Evolutionary conservation across 495 filamentous ascomycete species (phyloP).

Genomic region (Trichoderma virens): DNA sequence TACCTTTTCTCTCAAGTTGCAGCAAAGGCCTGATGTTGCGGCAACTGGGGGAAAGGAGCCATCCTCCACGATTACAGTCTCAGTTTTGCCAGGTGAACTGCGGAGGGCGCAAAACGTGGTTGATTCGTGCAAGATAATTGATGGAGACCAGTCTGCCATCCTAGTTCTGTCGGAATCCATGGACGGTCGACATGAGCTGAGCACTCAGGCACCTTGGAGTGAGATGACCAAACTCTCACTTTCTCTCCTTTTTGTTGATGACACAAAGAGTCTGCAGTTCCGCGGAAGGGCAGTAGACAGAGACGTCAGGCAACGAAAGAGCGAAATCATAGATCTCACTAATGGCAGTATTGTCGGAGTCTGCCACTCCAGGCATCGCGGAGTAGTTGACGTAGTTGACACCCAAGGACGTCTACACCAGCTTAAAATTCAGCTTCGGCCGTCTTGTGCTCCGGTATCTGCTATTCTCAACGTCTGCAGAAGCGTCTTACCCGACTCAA

Average conservation of each 20-base stretch:
- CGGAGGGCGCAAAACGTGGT: slow-evolving; percentile 52
- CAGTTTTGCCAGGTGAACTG: slow-evolving; percentile 34
- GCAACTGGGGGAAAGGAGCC: slow-evolving; percentile 17
- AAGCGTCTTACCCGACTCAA: slow-evolving; percentile 50
- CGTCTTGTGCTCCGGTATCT: slow-evolving; percentile 50
- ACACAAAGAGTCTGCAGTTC: slow-evolving; percentile 32
- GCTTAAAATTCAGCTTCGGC: slow-evolving; percentile 58
- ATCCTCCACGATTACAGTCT: slow-evolving; percentile 8
- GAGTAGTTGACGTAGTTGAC: slow-evolving; percentile 58
- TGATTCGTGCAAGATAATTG: slow-evolving; percentile 67
- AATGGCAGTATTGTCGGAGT: slow-evolving; percentile 33
- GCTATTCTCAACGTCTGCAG: slow-evolving; percentile 53
- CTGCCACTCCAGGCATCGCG: slow-evolving; percentile 39
- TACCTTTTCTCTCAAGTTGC: slow-evolving; percentile 45
- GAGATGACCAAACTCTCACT: slow-evolving; percentile 47
- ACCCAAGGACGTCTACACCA: slow-evolving; percentile 53
- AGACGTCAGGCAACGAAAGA: slow-evolving; percentile 17
- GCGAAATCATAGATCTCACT: slow-evolving; percentile 16
- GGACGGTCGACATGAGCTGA: slow-evolving; percentile 55
- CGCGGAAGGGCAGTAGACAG: slow-evolving; percentile 22
- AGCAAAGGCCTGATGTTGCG: slow-evolving; percentile 15
- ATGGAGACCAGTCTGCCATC: slow-evolving; percentile 59
- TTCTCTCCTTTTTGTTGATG: slow-evolving; percentile 34
- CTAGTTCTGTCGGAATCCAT: slow-evolving; percentile 59
- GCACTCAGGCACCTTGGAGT: slow-evolving; percentile 70